Percentiles rank a stretch among this genome's conserved stretches.
Conservation (phyloP, 768 basidiomycete species). For the Tricholoma saponaceum region DNA sequence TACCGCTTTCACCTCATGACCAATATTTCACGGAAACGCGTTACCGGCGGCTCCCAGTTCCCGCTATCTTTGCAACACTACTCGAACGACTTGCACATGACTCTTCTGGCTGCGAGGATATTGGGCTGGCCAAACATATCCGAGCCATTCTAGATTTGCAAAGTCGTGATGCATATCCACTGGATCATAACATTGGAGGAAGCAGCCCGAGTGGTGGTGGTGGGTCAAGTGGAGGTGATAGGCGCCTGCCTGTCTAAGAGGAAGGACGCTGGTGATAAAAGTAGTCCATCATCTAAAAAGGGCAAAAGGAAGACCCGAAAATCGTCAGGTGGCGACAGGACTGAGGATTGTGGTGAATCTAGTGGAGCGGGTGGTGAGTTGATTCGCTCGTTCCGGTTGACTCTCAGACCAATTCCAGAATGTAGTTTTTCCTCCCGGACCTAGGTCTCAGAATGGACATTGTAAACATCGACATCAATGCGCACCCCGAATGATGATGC, state of each 20-base stretch:
- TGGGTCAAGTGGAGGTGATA: not conserved
- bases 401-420: not conserved
- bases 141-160: not conserved
- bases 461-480: not conserved
- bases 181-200: not conserved
- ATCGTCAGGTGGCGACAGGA: not conserved
- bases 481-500: not conserved
- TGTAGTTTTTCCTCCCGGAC: not conserved
- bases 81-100: not conserved
- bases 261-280: not conserved
- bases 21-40: not conserved
- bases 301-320: not conserved
- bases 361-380: not conserved
- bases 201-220: not conserved
- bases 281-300: not conserved
- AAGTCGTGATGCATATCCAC: not conserved
- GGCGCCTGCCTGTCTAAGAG: not conserved
- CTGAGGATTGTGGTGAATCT: not conserved
- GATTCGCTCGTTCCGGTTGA: not conserved
- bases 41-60: not conserved
- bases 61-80: not conserved
- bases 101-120: not conserved
- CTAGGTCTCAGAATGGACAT: not conserved
- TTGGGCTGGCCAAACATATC: not conserved
- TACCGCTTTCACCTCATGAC: not conserved